Conservation (phyloP, 164 flowering plant species). For the Paratinospora sagittata region DNA sequence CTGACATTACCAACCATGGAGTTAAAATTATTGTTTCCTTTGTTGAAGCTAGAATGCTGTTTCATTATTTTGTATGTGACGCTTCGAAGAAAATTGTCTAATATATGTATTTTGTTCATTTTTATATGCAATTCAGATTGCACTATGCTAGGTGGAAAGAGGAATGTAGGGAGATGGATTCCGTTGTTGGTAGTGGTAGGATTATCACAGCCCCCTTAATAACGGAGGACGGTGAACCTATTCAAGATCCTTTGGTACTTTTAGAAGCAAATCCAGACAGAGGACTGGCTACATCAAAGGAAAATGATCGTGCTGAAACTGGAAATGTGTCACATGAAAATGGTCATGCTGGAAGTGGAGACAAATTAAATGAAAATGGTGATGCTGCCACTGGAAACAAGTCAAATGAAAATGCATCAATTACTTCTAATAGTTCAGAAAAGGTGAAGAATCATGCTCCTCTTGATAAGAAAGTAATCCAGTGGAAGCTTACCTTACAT, state of each 20-base stretch:
- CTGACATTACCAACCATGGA: neutral
- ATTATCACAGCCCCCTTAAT: conserved; percentile 88
- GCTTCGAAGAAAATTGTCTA: neutral
- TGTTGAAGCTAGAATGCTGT: neutral
- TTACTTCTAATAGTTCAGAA: conserved; percentile 25
- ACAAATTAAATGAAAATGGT: conserved; percentile 21
- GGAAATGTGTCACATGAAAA: too few relatives aligned
- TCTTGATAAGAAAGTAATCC: conserved; percentile 63
- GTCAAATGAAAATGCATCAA: conserved; percentile 9
- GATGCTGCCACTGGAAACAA: conserved; percentile 18
- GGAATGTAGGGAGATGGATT: conserved; percentile 69
- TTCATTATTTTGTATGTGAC: neutral
- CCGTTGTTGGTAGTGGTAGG: conserved; percentile 86
- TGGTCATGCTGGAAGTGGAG: too few relatives aligned
- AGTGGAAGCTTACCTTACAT: conserved; percentile 94
- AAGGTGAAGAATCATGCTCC: conserved; percentile 25
- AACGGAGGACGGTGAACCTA: conserved; percentile 80
- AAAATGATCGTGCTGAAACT: too few relatives aligned
- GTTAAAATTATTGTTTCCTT: too few relatives aligned
- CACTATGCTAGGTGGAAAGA: conserved; percentile 80
- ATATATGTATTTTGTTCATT: neutral
- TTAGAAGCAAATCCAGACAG: conserved; percentile 47
- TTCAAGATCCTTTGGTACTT: conserved; percentile 75
- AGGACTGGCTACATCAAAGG: conserved; percentile 17
- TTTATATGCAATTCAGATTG: conserved; percentile 33